Evolutionary conservation across 768 basidiomycete species (phyloP), one percentile per base, ranked within the genome.

Genomic region (Lentinula edodes): DNA sequence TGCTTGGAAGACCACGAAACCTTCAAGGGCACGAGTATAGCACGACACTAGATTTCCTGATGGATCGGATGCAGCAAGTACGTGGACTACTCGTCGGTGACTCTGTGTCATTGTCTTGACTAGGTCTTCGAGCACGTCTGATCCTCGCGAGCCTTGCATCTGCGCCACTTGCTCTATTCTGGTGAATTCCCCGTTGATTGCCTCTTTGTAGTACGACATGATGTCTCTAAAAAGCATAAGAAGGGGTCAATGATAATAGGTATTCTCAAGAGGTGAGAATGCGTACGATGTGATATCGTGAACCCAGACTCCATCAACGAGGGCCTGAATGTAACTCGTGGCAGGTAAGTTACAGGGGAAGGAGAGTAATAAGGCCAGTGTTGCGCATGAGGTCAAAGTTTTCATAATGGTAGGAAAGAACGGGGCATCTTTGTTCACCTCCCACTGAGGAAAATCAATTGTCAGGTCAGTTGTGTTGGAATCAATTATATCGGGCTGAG

Each of bases 141-240:
- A 36, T 8, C 61, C 63, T 8, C 35, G 45, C 42, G 43, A 13
- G 3, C 41, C 52, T 3, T 54, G 52, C 16, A 62, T 23, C n/a
- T 62, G 61, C 7, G 63, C 61, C 23, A 50, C 36, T 42, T 64
- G 63, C 36, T 62, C 57, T 16, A 64, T 61, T 20, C 63, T 60
- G 52, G 58, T 64, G 46, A 64, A 64, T 38, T 61, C 63, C 20
- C 63, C 60, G 8, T 48, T 60, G 13, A 64, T 38, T 35, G 61
- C 52, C 23, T 64, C 63, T 34, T 64, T 64, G 56, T 64, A 62
- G 55, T 64, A 64, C 23, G 63, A 64, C 57, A 64, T 55, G 42
- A 64, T 64, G 15, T 64, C 63, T 1, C 63, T 64, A 32, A 28
- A 18, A 28, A 35, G 36, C 9, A 15, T 23, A 20, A 20, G 46